Conservation (phyloP, 768 basidiomycete genomes). For the Phlegmacium glaucopus region DNA sequence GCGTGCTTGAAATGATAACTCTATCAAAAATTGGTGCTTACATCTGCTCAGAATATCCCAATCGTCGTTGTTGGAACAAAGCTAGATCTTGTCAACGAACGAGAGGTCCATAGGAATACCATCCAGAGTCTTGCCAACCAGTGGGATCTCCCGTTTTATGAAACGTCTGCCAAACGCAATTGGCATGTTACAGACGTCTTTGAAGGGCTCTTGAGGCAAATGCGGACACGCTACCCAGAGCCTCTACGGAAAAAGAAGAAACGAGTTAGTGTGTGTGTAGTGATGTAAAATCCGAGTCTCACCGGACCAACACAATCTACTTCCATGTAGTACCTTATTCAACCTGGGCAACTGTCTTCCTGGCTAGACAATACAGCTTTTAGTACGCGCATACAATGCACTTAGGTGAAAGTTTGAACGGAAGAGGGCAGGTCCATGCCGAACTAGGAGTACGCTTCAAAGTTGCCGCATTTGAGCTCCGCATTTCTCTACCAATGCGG, state of each 20-base stretch:
- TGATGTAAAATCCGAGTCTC: constrained; percentile 29
- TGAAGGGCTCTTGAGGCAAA: constrained; percentile 70
- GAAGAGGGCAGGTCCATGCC: too few species aligned
- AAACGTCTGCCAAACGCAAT: constrained; percentile 84
- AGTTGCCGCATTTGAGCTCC: too few species aligned
- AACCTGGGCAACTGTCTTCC: too few species aligned
- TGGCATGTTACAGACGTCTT: constrained; percentile 81
- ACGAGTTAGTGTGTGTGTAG: constrained; percentile 31
- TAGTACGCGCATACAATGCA: too few species aligned
- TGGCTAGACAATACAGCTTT: too few species aligned
- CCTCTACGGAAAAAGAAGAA: constrained; percentile 38
- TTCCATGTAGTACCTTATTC: too few species aligned
- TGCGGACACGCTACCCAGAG: constrained; percentile 63
- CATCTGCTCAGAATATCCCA: constrained; percentile 50
- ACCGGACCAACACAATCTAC: too few species aligned
- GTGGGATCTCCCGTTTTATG: constrained; percentile 78
- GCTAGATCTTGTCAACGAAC: constrained; percentile 74
- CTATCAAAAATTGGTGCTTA: neutral
- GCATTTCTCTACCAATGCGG: too few species aligned
- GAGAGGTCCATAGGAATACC: constrained; percentile 65
- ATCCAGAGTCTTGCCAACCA: constrained; percentile 61
- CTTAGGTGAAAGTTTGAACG: too few species aligned
- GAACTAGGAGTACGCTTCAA: too few species aligned
- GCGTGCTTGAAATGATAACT: constrained; percentile 14
- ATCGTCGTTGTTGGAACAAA: constrained; percentile 89